A percentile compares a stretch with the other conserved stretches of the same genome.
Conservation (phyloP, 441 rosid species). For the Mallotus repandus region DNA sequence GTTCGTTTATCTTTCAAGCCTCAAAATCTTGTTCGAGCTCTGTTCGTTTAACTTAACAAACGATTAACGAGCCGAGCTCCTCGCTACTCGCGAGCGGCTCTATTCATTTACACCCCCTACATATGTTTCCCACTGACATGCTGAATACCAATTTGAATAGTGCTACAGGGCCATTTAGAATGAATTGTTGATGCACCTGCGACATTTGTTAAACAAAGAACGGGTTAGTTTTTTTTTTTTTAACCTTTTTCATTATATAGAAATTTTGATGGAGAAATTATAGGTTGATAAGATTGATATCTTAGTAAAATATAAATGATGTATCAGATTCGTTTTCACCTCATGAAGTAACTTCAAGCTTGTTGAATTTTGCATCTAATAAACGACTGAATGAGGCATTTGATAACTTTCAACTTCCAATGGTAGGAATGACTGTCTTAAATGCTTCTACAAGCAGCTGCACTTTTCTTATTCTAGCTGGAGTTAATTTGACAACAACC, state of each 20-base stretch:
- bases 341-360: constrained; percentile 17
- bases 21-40: too few relatives aligned
- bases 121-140: neutral
- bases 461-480: constrained; percentile 77
- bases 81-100: too few relatives aligned
- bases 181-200: neutral
- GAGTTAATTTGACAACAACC: constrained; percentile 74
- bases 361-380: constrained; percentile 22
- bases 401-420: constrained; percentile 25
- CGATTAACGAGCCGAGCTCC: too few relatives aligned
- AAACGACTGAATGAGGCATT: constrained; percentile 10
- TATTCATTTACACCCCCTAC: too few relatives aligned
- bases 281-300: neutral
- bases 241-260: neutral
- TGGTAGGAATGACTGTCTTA: constrained; percentile 66
- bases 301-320: neutral
- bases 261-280: too few relatives aligned
- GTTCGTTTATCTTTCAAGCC: too few relatives aligned
- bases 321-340: constrained; percentile 19
- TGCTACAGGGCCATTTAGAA: neutral
- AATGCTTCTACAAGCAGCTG: constrained; percentile 83
- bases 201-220: neutral
- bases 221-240: neutral
- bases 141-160: neutral
- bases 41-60: too few relatives aligned